Evolutionary conservation across 192 early-diverging fungal species (phyloP), one percentile per base, ranked within the genome.

Genomic region (Backusella macrospora): DNA sequence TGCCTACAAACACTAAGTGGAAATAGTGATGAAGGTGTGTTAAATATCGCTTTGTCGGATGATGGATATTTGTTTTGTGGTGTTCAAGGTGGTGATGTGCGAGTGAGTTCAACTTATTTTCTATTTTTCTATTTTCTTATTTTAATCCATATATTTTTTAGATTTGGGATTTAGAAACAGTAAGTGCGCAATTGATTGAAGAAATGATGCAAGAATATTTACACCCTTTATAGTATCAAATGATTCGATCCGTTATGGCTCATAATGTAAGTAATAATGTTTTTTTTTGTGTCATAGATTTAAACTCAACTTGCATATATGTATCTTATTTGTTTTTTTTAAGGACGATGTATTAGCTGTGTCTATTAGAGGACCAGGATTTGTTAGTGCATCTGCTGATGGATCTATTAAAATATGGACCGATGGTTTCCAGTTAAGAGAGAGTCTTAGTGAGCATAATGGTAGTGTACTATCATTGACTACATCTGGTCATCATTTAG

Each of bases 161-260:
- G 77, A 89, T 93, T 18, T 94, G 91, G 84, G 92, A 94, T 71
- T 73, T 94, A 9, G 92, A 94, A 75, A 94, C 92, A 1, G 78
- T 79, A 59, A 74, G 67, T 69, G 37, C 21, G 16, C 21, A 21
- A 44, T 81, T 74, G 63, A n/a, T n/a, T 63, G 85, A 88, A 68
- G 65, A 82, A 40, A 83, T 86, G 72, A 39, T 18, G 48, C 42
- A 26, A n/a, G 26, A 47, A 63, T 10, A 23, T 26, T 47, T 13
- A 75, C 52, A 1, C n/a, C 47, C 18, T 48, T 18, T 44, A 65
- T 65, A 82, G 80, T 69, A 79, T 65, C 80, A 82, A 73, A 73
- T 82, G 73, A 85, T 88, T 16, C 78, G 87, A 18, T 83, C 83
- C 3, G 71, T 88, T 21, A 83, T 88, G 81, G 87, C 85, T 12